Base-by-base conservation (phyloP, 768 basidiomycete genomes). In the Collybia nuda region DNA sequence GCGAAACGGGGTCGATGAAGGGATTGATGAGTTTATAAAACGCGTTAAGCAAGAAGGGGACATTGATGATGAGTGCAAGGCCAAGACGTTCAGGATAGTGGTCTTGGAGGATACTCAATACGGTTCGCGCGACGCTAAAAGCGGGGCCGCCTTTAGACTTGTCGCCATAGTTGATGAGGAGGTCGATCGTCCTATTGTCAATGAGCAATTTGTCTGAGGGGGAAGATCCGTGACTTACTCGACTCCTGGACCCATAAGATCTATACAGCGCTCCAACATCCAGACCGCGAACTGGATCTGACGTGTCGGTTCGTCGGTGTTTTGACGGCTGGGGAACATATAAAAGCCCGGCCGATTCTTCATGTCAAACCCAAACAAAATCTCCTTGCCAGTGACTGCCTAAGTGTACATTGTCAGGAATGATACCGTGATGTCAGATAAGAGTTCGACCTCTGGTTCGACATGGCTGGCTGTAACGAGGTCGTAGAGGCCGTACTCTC, bases 21-120 rank as follows among this genome's bases (percentile, higher is more conserved):
- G 91, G 88, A 56, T 72, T 80, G 60, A 93, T 84, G 56, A 91
- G 66, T 56, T 86, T 90, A 75, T 82, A 86, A 68, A 93, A 92
- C 0, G 81, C 74, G 48, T 80, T 81, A 44, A 93, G 62, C 44
- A 90, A 63, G 72, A 83, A 93, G 3, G 93, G 92, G n/a, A 93
- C 77, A 58, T 93, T 89, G 51, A 86, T 74, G 59, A 93, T 81
- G 38, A 91, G 67, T 1, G 90, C 80, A 11, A 74, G 62, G 21
- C 90, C 91, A 28, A 96, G 82, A 3, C 93, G 83, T 64, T 96
- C 93, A 0, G 91, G 91, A 59, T 92, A 93, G 62, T 93, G 90
- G 19, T 82, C 78, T 59, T 92, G 90, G 12, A 92, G 74, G 57
- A 90, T 86, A 63, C 76, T 67, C 47, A 87, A 74, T 11, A 82